These are phyloP conservation scores for Anacardium occidentale DNA, from an alignment of 345 rosid genomes.

Conservation along the genomic window DNA sequence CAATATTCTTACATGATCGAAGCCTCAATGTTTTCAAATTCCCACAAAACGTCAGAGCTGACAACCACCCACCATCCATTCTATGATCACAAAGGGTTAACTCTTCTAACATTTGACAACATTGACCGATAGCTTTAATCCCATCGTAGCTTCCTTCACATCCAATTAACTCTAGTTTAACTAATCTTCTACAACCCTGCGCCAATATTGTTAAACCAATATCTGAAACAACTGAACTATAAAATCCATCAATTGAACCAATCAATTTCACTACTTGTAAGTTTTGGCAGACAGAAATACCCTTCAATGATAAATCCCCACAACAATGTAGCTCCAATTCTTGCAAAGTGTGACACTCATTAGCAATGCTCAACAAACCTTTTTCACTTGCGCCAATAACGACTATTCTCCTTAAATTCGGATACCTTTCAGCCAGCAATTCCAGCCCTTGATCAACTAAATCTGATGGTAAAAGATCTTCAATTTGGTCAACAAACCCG, in stretches of 20 bases:
- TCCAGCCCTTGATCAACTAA: constrained; percentile 38
- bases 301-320: constrained; percentile 50
- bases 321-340: constrained; percentile 61
- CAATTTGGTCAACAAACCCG: constrained; percentile 22
- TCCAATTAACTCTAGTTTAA: constrained; percentile 56
- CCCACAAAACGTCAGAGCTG: constrained; percentile 48
- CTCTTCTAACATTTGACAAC: constrained; percentile 73
- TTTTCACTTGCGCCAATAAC: constrained; percentile 44
- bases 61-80: constrained; percentile 72
- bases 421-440: constrained; percentile 40
- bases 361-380: constrained; percentile 43
- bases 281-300: constrained; percentile 47
- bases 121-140: constrained; percentile 68
- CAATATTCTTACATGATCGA: constrained; percentile 50
- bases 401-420: constrained; percentile 47
- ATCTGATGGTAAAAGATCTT: constrained; percentile 30
- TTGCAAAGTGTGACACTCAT: constrained; percentile 47
- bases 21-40: constrained; percentile 66
- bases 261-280: constrained; percentile 55
- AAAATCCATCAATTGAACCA: constrained; percentile 38
- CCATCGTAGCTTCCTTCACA: constrained; percentile 76
- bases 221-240: constrained; percentile 47
- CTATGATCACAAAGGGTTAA: constrained; percentile 54
- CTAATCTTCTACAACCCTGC: constrained; percentile 59
- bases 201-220: constrained; percentile 65